These are phyloP conservation scores for Stemphylium beticola DNA, from an alignment of 2,329 filamentous ascomycete species.

Conservation along the genomic window DNA sequence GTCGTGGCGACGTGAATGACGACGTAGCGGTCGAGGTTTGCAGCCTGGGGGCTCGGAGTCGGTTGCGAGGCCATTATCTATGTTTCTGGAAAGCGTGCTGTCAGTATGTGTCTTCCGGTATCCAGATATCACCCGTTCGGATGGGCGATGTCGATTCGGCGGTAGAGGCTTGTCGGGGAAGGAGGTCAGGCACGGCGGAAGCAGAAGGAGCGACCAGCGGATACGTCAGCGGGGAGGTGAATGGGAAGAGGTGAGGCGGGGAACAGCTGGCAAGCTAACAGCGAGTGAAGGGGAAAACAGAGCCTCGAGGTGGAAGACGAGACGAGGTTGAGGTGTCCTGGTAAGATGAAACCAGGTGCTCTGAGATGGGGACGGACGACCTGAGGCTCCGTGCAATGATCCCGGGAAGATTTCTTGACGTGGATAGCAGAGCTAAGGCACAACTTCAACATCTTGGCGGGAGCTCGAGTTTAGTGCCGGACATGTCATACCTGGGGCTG, in stretches of 20 bases:
- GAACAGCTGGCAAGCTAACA: constrained; percentile 22
- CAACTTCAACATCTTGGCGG: constrained; percentile 16
- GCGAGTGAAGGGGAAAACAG: constrained; percentile 26
- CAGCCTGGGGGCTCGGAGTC: constrained; percentile 40
- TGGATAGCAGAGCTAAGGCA: constrained; percentile 39
- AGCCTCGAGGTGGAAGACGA: constrained; percentile 26
- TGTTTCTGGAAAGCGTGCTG: constrained; percentile 2
- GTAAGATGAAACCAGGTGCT: constrained; percentile 34
- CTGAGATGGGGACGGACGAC: constrained; percentile 35
- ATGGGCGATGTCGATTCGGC: constrained; percentile 10
- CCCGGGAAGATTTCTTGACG: constrained; percentile 40
- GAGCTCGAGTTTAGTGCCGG: constrained; percentile 16
- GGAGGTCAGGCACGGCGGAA: constrained; percentile 15
- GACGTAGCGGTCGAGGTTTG: constrained; percentile 86
- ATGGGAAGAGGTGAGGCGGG: constrained; percentile 22
- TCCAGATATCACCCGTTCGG: constrained; percentile 9
- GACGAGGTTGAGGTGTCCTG: constrained; percentile 22
- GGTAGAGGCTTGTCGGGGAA: constrained; percentile 14
- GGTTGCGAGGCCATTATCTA: constrained; percentile 36
- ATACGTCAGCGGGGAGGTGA: constrained; percentile 38
- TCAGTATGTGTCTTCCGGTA: constrained; percentile 11
- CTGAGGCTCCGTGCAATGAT: constrained; percentile 35
- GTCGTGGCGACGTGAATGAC: constrained; percentile 99
- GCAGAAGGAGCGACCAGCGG: constrained; percentile 19
- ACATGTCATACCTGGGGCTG: constrained; percentile 1